phyloP scores from a whole-genome alignment of 331 rosid species.

The Malus hybrid region DNA sequence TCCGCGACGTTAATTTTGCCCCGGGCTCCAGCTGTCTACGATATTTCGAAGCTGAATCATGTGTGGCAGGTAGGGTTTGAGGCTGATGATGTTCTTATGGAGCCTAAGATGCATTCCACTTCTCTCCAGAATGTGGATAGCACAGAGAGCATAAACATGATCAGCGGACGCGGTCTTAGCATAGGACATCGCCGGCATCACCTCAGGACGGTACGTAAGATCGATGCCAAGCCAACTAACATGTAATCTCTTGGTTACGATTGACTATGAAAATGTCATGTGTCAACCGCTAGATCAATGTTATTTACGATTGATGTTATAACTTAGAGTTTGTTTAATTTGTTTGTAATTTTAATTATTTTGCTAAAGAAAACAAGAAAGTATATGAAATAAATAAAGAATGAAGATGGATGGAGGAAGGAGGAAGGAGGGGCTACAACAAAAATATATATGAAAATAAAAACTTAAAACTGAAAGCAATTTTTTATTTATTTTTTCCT shows the following conservation, averaged over 20 bases:
- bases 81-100: background rate
- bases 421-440: background rate
- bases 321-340: background rate
- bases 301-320: background rate
- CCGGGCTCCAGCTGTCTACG: background rate
- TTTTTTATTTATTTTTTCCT: too few relatives aligned
- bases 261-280: background rate
- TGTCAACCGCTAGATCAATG: background rate
- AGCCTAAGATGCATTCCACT: conserved; percentile 34
- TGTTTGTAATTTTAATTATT: too few relatives aligned
- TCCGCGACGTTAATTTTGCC: conserved; percentile 32
- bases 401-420: background rate
- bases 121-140: conserved; percentile 56
- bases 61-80: conserved; percentile 70
- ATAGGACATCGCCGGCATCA: conserved; percentile 9
- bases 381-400: background rate
- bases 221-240: background rate
- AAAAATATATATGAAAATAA: background rate
- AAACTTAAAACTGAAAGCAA: background rate
- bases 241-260: background rate
- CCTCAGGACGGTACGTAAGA: conserved; percentile 36
- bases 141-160: conserved; percentile 44
- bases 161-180: background rate
- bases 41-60: conserved; percentile 32
- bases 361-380: background rate